phyloP scores from a whole-genome alignment of 805 yeast species.

The Candida suzukii region DNA sequence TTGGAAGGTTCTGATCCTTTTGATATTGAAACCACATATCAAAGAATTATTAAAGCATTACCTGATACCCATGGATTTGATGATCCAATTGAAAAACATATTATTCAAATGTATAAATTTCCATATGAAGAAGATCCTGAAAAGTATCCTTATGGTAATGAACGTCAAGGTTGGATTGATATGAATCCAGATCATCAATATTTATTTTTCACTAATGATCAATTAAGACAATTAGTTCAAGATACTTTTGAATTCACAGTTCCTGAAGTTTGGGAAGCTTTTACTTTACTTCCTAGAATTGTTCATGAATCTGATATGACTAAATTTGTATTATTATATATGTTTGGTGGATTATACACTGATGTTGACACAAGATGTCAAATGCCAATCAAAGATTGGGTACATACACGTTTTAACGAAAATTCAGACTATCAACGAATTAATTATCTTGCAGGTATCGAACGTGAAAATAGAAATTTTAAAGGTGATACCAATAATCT shows the following conservation, averaged over 20 bases:
- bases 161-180: no score
- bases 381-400: constrained; percentile 46
- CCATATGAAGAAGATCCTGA: no score
- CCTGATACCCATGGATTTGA: constrained; percentile 5
- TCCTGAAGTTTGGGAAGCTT: no score
- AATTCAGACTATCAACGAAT: constrained; percentile 40
- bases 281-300: constrained; percentile 36
- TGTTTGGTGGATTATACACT: constrained; percentile 44
- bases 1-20: constrained; percentile 22
- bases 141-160: no score
- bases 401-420: constrained; percentile 35
- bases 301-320: constrained; percentile 39
- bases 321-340: constrained; percentile 37
- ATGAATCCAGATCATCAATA: no score
- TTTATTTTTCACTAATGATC: no score
- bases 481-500: constrained; percentile 38
- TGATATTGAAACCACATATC: constrained; percentile 8
- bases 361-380: constrained; percentile 43
- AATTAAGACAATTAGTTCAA: no score
- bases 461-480: constrained; percentile 36
- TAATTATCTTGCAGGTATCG: no score
- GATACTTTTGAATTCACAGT: no score
- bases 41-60: constrained; percentile 5
- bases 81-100: neutral
- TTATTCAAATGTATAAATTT: no score